These are phyloP conservation scores for Flagelloscypha sp. DNA, from an alignment of 768 basidiomycete species.

Conservation along the genomic window DNA sequence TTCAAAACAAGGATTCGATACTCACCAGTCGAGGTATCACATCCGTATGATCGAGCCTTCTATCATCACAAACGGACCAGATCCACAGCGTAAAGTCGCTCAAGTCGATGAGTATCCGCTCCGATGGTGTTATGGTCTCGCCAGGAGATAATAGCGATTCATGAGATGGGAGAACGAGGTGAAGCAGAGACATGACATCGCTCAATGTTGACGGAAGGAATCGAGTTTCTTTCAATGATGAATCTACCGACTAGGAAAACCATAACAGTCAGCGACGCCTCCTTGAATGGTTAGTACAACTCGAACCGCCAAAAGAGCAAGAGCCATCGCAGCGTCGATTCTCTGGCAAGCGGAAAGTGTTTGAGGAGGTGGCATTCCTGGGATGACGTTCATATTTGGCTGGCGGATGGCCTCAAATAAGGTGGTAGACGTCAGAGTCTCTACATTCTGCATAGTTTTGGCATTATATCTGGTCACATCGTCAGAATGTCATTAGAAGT, in stretches of 20 bases:
- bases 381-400: too few species aligned
- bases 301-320: conserved; percentile 34
- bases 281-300: not conserved
- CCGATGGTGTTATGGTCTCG: conserved; percentile 11
- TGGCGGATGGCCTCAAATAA: too few species aligned
- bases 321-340: conserved; percentile 29
- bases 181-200: conserved; percentile 36
- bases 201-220: conserved; percentile 42
- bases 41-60: conserved; percentile 40
- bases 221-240: conserved; percentile 12
- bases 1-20: too few species aligned
- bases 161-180: conserved; percentile 26
- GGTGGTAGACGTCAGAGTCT: too few species aligned
- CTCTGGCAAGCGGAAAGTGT: too few species aligned
- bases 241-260: conserved; percentile 15
- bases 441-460: too few species aligned
- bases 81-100: conserved; percentile 50
- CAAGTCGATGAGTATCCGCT: conserved; percentile 46
- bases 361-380: too few species aligned
- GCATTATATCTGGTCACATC: too few species aligned
- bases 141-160: conserved; percentile 12
- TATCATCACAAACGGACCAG: conserved; percentile 58
- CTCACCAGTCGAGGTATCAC: conserved; percentile 41
- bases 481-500: too few species aligned
- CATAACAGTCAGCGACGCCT: not conserved